A percentile compares a stretch with the other conserved stretches of the same genome.
Evolutionary conservation across 371 early-diverging fungal species (phyloP).

Genomic region (Syncephalastrum racemosum): DNA sequence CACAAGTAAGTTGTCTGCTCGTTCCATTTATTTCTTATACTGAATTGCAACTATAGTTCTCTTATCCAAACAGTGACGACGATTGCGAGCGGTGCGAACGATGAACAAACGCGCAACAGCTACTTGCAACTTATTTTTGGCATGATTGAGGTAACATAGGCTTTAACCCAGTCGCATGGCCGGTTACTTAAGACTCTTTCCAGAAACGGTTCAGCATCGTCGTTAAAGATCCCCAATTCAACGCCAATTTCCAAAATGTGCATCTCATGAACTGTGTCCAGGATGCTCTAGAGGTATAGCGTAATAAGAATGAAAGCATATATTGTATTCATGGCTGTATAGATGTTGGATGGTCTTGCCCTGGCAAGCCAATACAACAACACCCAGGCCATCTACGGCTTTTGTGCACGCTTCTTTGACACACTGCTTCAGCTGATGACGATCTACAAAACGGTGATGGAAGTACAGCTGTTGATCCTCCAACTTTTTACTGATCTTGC

Average conservation of each 20-base stretch:
- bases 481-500: slow-evolving; percentile 58
- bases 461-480: slow-evolving; percentile 66
- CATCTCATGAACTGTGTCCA: slow-evolving; percentile 61
- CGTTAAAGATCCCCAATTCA: slow-evolving; percentile 63
- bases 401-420: slow-evolving; percentile 63
- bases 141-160: slow-evolving; percentile 49
- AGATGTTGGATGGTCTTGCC: slow-evolving; percentile 81
- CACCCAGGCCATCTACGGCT: slow-evolving; percentile 55
- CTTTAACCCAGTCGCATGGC: neutral
- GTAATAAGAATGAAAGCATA: neutral
- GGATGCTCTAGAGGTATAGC: slow-evolving; percentile 66
- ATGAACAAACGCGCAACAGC: slow-evolving; percentile 43
- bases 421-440: slow-evolving; percentile 65
- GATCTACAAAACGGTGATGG: slow-evolving; percentile 61
- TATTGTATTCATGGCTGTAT: neutral
- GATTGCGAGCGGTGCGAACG: slow-evolving; percentile 60
- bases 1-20: slow-evolving; percentile 49
- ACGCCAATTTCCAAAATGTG: slow-evolving; percentile 53
- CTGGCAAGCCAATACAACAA: slow-evolving; percentile 66
- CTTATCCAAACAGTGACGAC: slow-evolving; percentile 69
- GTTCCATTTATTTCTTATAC: neutral
- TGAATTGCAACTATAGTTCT: slow-evolving; percentile 32
- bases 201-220: slow-evolving; percentile 50
- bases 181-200: neutral
- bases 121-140: slow-evolving; percentile 60